Evolutionary conservation across 345 rosid species (phyloP), one percentile per base, ranked within the genome.

Genomic region (Luvunga scandens): DNA sequence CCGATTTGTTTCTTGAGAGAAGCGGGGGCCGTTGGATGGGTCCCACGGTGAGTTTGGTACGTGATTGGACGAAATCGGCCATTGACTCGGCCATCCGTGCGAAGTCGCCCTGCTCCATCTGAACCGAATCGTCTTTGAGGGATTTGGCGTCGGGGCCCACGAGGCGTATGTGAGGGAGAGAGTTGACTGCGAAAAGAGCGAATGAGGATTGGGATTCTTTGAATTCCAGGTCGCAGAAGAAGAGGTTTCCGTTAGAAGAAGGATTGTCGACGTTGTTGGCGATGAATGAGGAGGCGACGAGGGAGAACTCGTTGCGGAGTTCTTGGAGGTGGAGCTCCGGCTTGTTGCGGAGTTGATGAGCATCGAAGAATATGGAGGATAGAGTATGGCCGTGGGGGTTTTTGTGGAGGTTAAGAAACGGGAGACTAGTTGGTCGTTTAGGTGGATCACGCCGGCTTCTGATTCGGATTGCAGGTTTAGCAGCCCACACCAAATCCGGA

Each of bases 151-250:
- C 66, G 59, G 93, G 94, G 22, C 83, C 82, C 3, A 91, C 91
- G 13, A 94, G 90, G 57, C 98, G 97, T 82, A 94, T 80, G 82
- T 94, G 97, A n/a, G 98, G 98, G n/a, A 92, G 85, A 36, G 98
- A 85, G 81, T 92, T 91, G 74, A 94, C 98, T 34, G 91, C 96
- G 76, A 94, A 94, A 30, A 86, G 90, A 64, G 82, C 75, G 84
- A 94, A 94, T 19, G 92, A 85, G 25, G 92, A 84, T 57, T 92
- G 95, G 19, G 96, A 80, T 18, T 86, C 85, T 25, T 88, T 87
- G 84, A 94, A 94, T 76, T 94, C 97, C 81, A 94, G 82, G 74
- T 91, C 92, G 81, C 90, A 84, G 92, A 94, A 91, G 93, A 94
- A 94, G 71, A 94, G 93, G 83, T 87, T 88, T 7, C 79, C 84